Base-by-base conservation (phyloP, 2,329 filamentous ascomycete genomes). In the Diplodia scrobiculata region DNA sequence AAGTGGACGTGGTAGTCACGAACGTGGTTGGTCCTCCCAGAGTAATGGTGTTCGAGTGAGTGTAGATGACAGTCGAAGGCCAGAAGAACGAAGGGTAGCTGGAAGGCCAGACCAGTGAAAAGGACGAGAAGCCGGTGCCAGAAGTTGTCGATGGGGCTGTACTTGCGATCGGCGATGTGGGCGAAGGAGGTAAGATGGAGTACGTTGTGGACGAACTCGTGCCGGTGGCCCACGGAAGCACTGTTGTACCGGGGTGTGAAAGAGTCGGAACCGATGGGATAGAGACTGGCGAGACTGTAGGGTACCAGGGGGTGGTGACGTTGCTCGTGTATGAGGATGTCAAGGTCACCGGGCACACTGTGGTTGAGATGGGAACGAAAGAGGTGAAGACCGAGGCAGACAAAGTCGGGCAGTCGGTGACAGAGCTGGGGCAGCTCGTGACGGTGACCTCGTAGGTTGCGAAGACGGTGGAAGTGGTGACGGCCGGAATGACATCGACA, bases 361-460 rank as follows among this genome's bases (percentile, higher is more conserved):
- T 81, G 66, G 79, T 82, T 51, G 76, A 78, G 51, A 77, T 70
- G 51, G 76, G 72, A 60, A 79, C 69, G 68, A 77, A 73, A 53
- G 77, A 75, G 27, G 80, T 82, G 67, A 78, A 69, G 58, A 76
- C 71, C 9, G 74, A 72, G 21, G 75, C 73, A 25, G 72, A 72
- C 53, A 73, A 70, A 48, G 71, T 70, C 36, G 79, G 79, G 69
- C 79, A 81, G 69, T 75, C 71, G 63, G 74, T 76, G 54, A 79
- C 75, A 53, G 70, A 72, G 21, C 77, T 69, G n/a, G 74, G 73
- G 71, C 79, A 80, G 69, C 76, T 72, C 69, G 72, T 75, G 70
- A 80, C 72, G 51, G 80, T 82, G 69, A 81, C 73, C 66, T 77
- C 75, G 69, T 77, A 73, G 69, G 80, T 82, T 67, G 73, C 73